Conservation (phyloP, 1,139 yeast species). For the Taiozyma onychis region DNA sequence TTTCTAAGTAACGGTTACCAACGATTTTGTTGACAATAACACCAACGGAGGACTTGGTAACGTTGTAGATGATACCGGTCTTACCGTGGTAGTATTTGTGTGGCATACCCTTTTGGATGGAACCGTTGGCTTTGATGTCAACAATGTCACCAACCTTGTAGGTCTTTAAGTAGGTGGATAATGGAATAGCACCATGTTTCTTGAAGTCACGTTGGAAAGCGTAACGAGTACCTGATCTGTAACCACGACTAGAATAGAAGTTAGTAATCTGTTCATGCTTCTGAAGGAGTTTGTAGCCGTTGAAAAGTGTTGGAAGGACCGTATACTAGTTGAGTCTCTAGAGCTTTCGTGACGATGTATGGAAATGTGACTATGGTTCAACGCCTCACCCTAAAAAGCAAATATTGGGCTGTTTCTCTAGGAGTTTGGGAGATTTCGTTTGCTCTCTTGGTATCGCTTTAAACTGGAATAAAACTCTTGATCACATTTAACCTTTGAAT, state of each 20-base stretch:
- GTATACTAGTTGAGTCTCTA: neutral
- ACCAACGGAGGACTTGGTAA: slow-evolving; percentile 98
- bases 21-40: slow-evolving; percentile 97
- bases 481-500: neutral
- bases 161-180: slow-evolving; percentile 95
- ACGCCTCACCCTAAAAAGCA: neutral
- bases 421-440: neutral
- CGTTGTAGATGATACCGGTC: slow-evolving; percentile 98
- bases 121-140: slow-evolving; percentile 98
- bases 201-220: slow-evolving; percentile 99
- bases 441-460: neutral
- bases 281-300: neutral
- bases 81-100: slow-evolving; percentile 99
- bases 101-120: slow-evolving; percentile 99
- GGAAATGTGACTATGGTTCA: neutral
- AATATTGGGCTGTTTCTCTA: neutral
- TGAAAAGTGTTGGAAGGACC: neutral
- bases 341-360: neutral
- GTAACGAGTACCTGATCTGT: slow-evolving; percentile 99
- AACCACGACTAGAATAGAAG: slow-evolving; percentile 72
- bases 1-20: slow-evolving; percentile 98
- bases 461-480: neutral
- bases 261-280: slow-evolving; percentile 13
- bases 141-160: slow-evolving; percentile 99
- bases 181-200: slow-evolving; percentile 92